phyloP scores from a whole-genome alignment of 805 yeast species.

The Gaillardinia entomophila region DNA sequence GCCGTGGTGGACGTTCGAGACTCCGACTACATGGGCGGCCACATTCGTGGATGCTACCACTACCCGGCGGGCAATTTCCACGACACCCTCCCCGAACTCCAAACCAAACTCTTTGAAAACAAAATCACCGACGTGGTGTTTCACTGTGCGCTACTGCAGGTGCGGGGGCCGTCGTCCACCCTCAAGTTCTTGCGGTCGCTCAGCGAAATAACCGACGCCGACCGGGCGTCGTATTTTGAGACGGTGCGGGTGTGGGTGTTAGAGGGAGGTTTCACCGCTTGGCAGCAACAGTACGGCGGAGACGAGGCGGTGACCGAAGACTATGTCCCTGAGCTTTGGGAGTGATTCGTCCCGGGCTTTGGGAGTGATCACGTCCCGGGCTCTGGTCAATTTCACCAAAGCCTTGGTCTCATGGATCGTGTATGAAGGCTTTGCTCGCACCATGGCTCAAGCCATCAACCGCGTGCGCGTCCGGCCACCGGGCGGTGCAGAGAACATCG shows the following conservation, averaged over 20 bases:
- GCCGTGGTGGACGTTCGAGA: conserved; percentile 83
- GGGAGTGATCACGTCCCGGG: too few relatives aligned
- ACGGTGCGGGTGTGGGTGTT: conserved; percentile 60
- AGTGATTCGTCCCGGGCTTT: conserved; percentile 5
- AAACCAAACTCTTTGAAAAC: conserved; percentile 22
- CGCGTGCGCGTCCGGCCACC: too few relatives aligned
- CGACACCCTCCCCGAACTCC: conserved; percentile 31
- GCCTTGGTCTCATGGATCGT: too few relatives aligned
- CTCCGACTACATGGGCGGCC: conserved; percentile 75
- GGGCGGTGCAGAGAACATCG: too few relatives aligned
- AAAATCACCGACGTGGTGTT: conserved; percentile 57
- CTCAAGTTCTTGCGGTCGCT: conserved; percentile 49
- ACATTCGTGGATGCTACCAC: conserved; percentile 50
- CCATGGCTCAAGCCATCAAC: too few relatives aligned
- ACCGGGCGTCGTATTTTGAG: conserved; percentile 15
- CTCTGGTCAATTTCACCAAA: too few relatives aligned
- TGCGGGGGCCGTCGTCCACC: conserved; percentile 86
- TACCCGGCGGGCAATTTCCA: conserved; percentile 47
- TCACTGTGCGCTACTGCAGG: conserved; percentile 89
- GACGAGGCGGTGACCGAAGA: conserved; percentile 58
- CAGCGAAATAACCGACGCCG: conserved; percentile 21
- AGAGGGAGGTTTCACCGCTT: conserved; percentile 76
- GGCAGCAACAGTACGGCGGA: conserved; percentile 75
- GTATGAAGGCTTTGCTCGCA: too few relatives aligned
- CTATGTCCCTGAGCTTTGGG: conserved; percentile 32